Conservation (phyloP, 768 basidiomycete species). For the Lactarius akahatsu region DNA sequence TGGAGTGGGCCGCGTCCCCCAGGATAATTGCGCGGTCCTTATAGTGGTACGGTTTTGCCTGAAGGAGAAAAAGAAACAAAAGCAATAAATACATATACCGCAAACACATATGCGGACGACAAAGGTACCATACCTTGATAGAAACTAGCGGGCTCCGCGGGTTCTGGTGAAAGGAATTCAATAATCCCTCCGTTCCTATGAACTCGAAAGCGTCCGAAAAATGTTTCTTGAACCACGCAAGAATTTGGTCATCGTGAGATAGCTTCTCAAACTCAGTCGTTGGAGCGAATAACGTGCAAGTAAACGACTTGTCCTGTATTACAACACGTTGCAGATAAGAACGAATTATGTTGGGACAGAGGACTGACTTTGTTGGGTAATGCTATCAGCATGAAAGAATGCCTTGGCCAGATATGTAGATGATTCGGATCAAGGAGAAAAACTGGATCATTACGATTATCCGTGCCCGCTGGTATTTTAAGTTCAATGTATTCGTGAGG, state of each 20-base stretch:
- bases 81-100: background rate
- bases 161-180: constrained; percentile 78
- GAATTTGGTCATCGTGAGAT: constrained; percentile 51
- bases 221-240: constrained; percentile 76
- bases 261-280: constrained; percentile 72
- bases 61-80: constrained; percentile 17
- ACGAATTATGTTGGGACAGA: constrained; percentile 33
- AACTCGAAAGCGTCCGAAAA: constrained; percentile 87
- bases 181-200: constrained; percentile 77
- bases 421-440: constrained; percentile 93
- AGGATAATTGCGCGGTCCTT: constrained; percentile 82
- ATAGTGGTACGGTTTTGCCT: constrained; percentile 91
- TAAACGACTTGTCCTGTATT: constrained; percentile 85
- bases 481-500: constrained; percentile 96
- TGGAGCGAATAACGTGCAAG: constrained; percentile 93
- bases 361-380: constrained; percentile 88
- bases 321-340: constrained; percentile 25
- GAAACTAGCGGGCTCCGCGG: constrained; percentile 88
- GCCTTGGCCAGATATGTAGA: constrained; percentile 98
- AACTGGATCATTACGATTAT: constrained; percentile 55
- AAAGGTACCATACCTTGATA: constrained; percentile 68
- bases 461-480: constrained; percentile 82
- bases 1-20: constrained; percentile 95
- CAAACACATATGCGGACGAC: constrained; percentile 17
- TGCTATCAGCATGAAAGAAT: constrained; percentile 99